Conservation (phyloP, 371 early-diverging fungal species). For the Lichtheimia ramosa region DNA sequence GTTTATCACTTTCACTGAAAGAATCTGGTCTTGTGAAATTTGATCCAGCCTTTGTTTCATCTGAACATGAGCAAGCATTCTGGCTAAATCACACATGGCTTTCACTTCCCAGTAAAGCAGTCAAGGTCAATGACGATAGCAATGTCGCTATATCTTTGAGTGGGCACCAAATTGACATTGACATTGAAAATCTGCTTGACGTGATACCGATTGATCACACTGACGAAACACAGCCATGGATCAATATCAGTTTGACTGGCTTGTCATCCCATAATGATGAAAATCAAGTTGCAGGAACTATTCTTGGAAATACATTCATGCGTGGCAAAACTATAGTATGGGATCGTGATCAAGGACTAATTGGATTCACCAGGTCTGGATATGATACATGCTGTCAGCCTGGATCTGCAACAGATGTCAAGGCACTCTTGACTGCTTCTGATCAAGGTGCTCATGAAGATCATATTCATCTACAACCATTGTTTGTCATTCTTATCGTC, state of each 20-base stretch:
- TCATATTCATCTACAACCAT: neutral
- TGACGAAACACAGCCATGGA: neutral
- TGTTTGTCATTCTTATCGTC: neutral
- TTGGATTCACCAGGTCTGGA: slow-evolving; percentile 13
- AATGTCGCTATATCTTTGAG: slow-evolving; percentile 10
- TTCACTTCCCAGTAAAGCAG: slow-evolving; percentile 8
- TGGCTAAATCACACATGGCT: slow-evolving; percentile 16
- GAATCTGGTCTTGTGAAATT: slow-evolving; percentile 16
- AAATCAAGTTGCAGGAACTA: slow-evolving; percentile 23
- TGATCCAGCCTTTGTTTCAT: slow-evolving; percentile 9
- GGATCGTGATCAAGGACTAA: slow-evolving; percentile 28
- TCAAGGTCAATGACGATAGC: slow-evolving; percentile 1
- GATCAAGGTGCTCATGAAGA: no score
- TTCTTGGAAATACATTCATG: slow-evolving; percentile 40
- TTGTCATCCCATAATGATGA: slow-evolving; percentile 10
- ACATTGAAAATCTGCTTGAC: slow-evolving; percentile 14
- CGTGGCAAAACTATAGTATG: slow-evolving; percentile 37
- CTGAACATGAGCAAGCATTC: slow-evolving; percentile 17
- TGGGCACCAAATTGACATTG: slow-evolving; percentile 4
- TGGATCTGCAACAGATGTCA: slow-evolving; percentile 6
- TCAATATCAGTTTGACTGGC: slow-evolving; percentile 22
- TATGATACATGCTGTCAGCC: slow-evolving; percentile 7
- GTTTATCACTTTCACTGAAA: slow-evolving; percentile 28
- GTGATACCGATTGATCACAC: neutral
- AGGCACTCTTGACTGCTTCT: neutral